These are phyloP conservation scores for Starmerella roubikii DNA, from an alignment of 805 yeast genomes.

Conservation along the genomic window DNA sequence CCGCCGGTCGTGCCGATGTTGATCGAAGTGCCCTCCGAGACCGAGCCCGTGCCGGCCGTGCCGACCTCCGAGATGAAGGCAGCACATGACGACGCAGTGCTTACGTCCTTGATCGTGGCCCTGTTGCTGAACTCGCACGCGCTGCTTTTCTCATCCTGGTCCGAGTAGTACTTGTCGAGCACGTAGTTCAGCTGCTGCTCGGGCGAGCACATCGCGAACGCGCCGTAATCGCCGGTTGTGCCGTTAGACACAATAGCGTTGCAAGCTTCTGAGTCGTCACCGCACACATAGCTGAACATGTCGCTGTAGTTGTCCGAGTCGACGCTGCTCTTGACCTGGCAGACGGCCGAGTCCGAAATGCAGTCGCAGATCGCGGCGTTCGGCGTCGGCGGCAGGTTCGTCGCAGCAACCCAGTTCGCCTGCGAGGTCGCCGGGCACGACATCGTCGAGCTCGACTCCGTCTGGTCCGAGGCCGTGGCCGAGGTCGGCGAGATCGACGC, in stretches of 20 bases:
- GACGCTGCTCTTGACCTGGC: conserved; percentile 46
- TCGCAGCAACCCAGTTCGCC: conserved; percentile 51
- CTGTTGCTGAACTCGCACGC: conserved; percentile 56
- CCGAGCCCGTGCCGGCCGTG: conserved; percentile 46
- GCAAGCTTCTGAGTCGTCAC: conserved; percentile 36
- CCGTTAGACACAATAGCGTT: conserved; percentile 49
- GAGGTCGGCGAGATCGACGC: conserved; percentile 39
- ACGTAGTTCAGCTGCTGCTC: conserved; percentile 56
- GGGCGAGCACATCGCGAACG: conserved; percentile 57
- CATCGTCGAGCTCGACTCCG: conserved; percentile 25
- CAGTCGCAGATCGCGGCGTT: conserved; percentile 53
- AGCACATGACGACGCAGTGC: conserved; percentile 37
- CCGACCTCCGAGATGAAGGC: conserved; percentile 52
- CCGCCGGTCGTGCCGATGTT: conserved; percentile 10
- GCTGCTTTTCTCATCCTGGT: conserved; percentile 31
- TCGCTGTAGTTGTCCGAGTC: conserved; percentile 42
- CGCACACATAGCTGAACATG: conserved; percentile 47
- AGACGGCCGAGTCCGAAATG: conserved; percentile 37
- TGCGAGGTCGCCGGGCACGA: conserved; percentile 39
- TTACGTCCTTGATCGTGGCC: conserved; percentile 39
- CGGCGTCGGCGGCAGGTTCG: conserved; percentile 68
- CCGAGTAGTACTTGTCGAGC: conserved; percentile 48
- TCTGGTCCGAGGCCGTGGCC: conserved; percentile 29
- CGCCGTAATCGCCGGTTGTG: conserved; percentile 53
- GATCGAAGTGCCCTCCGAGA: conserved; percentile 24